phyloP scores from a whole-genome alignment of 495 filamentous ascomycete genomes.

The Daldinia bambusicola region DNA sequence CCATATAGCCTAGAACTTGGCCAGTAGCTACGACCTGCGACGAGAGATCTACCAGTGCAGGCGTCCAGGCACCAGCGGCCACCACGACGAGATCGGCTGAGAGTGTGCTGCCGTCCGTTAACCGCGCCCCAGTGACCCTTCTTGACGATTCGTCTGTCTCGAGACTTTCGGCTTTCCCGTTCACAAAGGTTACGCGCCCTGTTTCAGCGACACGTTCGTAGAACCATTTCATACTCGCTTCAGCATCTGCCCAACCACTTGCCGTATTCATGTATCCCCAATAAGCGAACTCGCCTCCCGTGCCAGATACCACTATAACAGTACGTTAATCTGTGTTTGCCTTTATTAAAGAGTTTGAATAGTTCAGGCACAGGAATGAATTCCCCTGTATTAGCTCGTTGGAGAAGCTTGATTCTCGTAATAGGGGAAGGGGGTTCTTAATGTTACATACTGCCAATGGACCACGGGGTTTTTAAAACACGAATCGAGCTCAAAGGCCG shows the following conservation, averaged over 20 bases:
- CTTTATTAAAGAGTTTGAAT: background rate
- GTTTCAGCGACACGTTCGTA: conserved; percentile 62
- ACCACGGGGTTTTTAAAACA: conserved; percentile 60
- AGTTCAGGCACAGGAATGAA: background rate
- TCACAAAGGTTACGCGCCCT: conserved; percentile 70
- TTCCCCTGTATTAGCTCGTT: background rate
- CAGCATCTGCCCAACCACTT: conserved; percentile 88
- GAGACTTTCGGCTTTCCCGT: conserved; percentile 69
- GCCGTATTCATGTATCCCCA: conserved; percentile 84
- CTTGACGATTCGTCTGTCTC: conserved; percentile 50
- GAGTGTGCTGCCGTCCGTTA: conserved; percentile 64
- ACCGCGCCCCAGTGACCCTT: conserved; percentile 61
- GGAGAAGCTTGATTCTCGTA: background rate
- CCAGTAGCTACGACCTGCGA: conserved; percentile 80
- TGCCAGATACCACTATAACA: conserved; percentile 43
- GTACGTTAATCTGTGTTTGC: background rate
- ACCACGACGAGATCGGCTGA: conserved; percentile 79
- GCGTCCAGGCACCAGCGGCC: conserved; percentile 88
- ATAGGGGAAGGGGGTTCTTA: background rate
- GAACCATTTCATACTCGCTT: conserved; percentile 73
- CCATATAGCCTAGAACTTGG: conserved; percentile 81
- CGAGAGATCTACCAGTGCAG: conserved; percentile 77
- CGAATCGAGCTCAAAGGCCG: conserved; percentile 60
- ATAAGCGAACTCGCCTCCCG: conserved; percentile 63
- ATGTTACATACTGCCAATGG: conserved; percentile 55